A percentile compares a stretch with the other conserved stretches of the same genome.
Evolutionary conservation across 306 rosid genomes (phyloP).

Genomic region (Prosopis cineraria): DNA sequence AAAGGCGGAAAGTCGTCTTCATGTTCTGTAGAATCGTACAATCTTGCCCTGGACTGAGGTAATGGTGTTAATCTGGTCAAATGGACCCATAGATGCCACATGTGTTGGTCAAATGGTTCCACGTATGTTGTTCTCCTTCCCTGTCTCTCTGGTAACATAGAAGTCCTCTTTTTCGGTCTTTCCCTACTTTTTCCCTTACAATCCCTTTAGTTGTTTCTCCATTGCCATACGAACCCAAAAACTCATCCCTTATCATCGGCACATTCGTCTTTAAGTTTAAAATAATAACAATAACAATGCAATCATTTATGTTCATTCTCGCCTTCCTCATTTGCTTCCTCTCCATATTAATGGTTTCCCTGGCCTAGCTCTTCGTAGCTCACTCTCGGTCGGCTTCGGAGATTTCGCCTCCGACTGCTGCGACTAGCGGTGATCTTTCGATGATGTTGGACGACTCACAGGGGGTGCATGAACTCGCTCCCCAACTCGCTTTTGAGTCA

Average conservation of each 20-base stretch:
- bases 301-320: slow-evolving; percentile 21
- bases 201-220: slow-evolving; percentile 23
- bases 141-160: no score
- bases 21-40: no score
- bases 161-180: neutral
- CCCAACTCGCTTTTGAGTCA: slow-evolving; percentile 56
- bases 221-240: slow-evolving; percentile 25
- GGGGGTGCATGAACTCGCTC: slow-evolving; percentile 68
- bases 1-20: no score
- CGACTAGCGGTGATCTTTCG: slow-evolving; percentile 48
- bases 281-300: slow-evolving; percentile 35
- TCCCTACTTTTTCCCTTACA: neutral
- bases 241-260: neutral
- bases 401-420: slow-evolving; percentile 8
- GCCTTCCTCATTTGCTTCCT: slow-evolving; percentile 5
- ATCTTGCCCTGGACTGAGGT: no score
- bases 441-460: slow-evolving; percentile 84
- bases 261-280: neutral
- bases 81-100: no score
- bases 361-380: slow-evolving; percentile 85
- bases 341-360: slow-evolving; percentile 10
- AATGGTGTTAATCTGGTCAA: no score
- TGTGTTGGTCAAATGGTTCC: no score
- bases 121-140: no score
- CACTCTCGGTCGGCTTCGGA: slow-evolving; percentile 68